phyloP scores from a whole-genome alignment of 2,329 filamentous ascomycete genomes.

The Laburnicola sp. region DNA sequence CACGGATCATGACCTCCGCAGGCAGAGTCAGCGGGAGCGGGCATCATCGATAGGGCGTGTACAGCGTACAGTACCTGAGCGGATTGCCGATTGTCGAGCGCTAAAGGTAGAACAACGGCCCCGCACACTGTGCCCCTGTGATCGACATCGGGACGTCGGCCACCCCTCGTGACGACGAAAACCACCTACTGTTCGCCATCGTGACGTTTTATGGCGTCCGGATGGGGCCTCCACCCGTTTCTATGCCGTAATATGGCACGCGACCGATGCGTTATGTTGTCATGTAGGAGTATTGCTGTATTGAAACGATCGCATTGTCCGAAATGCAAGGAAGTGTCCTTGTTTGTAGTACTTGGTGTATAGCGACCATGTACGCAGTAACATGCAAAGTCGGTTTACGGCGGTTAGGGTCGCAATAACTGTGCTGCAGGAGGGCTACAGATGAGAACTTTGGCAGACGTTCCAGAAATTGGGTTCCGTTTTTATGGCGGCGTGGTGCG shows the following conservation, averaged over 20 bases:
- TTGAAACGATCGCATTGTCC: not conserved
- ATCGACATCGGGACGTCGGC: constrained; percentile 12
- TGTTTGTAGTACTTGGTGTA: not conserved
- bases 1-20: not conserved
- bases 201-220: constrained; percentile 19
- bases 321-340: constrained; percentile 1
- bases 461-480: constrained; percentile 10
- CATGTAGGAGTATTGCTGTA: constrained; percentile 5
- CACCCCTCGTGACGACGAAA: constrained; percentile 19
- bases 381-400: constrained; percentile 10
- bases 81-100: not conserved
- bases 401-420: constrained; percentile 15
- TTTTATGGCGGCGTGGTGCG: constrained; percentile 14
- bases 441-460: constrained; percentile 6
- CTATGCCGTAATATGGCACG: constrained; percentile 19
- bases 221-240: constrained; percentile 10
- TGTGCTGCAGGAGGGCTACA: constrained; percentile 12
- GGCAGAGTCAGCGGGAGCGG: constrained; percentile 1
- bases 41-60: not conserved
- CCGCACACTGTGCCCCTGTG: constrained; percentile 9
- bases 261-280: constrained; percentile 16
- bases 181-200: constrained; percentile 12
- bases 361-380: no score
- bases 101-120: not conserved
- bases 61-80: not conserved